Base-by-base conservation (phyloP, 768 basidiomycete genomes). In the Tylopilus felleus region DNA sequence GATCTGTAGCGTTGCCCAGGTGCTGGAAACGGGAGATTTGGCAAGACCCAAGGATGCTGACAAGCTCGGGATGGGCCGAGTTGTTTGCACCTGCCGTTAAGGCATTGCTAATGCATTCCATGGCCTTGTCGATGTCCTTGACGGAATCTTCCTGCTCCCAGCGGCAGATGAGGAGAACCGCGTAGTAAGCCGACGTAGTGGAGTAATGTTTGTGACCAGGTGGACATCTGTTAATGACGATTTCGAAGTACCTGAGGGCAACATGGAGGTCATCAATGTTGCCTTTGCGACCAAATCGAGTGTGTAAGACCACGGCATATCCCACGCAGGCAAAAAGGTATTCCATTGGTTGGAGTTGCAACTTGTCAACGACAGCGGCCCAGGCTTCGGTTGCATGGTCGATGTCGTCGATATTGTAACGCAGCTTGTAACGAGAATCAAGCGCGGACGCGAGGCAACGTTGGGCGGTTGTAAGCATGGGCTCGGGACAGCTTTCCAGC, bases 1-100 rank as follows among this genome's bases (percentile, higher is more conserved):
- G 49, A 51, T 71, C 68, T 14, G 49, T 23, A 5, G 22, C 36
- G n/a, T 49, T 47, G 7, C 71, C 67, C 8, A 35, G 40, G 23
- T 55, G 51, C n/a, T 60, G 0, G 47, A 64, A 71, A 17, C 70
- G 62, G 19, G 14, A 28, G 16, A 40, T 17, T 8, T 62, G 45
- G 17, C 60, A 53, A 47, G 38, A 48, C 1, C 65, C 65, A 9
- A 62, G 58, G 21, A 27, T 45, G 33, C 52, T 50, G 29, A 62
- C 42, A 0, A 58, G 25, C 40, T 23, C 33, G 8, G 46, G 19
- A 2, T 51, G 53, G n/a, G 22, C 28, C 5, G 49, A 22, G n/a
- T 60, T 36, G 10, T 53, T 53, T n/a, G 23, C 14, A 40, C 63
- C 45, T 8, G 46, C 14, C 9, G 52, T 12, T 17, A 66, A 48